A percentile compares a stretch with the other conserved stretches of the same genome.
These are phyloP conservation scores for Udeniomyces megalosporus DNA, from an alignment of 768 basidiomycete species.

Conservation along the genomic window DNA sequence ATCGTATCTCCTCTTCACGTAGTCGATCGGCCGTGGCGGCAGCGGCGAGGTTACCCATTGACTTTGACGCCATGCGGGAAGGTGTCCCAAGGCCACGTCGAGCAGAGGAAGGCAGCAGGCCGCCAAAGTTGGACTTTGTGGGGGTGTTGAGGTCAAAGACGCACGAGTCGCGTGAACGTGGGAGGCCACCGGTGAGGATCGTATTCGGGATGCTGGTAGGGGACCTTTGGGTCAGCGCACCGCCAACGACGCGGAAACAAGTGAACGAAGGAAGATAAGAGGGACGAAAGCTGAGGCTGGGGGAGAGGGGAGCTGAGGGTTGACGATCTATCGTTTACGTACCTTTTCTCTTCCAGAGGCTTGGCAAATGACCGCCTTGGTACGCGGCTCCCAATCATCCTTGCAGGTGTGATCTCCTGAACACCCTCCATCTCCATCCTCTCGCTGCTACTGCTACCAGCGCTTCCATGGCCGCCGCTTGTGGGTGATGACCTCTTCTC, in stretches of 20 bases:
- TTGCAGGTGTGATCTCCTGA: background rate
- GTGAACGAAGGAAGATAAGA: background rate
- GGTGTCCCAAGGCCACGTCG: slow-evolving; percentile 12
- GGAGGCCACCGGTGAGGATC: background rate
- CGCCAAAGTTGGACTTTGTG: slow-evolving; percentile 5
- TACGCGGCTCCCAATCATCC: slow-evolving; percentile 1
- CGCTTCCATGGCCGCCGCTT: background rate
- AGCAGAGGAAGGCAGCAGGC: slow-evolving; percentile 4
- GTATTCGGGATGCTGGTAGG: background rate
- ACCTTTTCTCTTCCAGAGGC: slow-evolving; percentile 14
- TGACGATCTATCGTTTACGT: background rate
- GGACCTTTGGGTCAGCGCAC: background rate
- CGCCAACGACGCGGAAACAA: background rate
- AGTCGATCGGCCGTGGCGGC: slow-evolving; percentile 9
- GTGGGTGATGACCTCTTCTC: background rate
- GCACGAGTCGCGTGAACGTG: slow-evolving; percentile 12
- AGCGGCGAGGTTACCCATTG: slow-evolving; percentile 16
- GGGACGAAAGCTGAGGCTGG: background rate
- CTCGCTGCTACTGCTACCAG: background rate
- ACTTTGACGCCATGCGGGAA: slow-evolving; percentile 13
- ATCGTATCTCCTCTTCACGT: background rate
- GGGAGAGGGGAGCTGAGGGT: background rate
- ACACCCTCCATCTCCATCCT: slow-evolving; percentile 13
- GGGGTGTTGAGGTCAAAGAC: slow-evolving; percentile 16
- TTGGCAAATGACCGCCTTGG: slow-evolving; percentile 12